phyloP scores from a whole-genome alignment of 768 basidiomycete species.

The Trametes elegans region DNA sequence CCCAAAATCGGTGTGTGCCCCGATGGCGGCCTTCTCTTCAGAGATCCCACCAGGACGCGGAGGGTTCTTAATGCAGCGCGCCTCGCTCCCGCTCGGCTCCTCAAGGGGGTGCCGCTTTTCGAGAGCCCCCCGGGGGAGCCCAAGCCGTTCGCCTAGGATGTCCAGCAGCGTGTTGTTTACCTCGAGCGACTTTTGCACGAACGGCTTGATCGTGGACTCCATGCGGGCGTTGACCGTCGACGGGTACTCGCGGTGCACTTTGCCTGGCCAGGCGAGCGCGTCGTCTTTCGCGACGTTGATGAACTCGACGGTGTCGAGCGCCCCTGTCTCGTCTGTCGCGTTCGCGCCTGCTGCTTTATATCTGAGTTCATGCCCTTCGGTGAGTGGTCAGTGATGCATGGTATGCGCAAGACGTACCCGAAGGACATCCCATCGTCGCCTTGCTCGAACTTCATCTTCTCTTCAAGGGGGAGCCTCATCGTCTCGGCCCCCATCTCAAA shows the following conservation, averaged over 20 bases:
- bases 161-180: constrained; percentile 32
- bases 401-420: constrained; percentile 33
- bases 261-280: constrained; percentile 32
- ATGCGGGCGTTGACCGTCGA: constrained; percentile 30
- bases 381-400: neutral
- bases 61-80: constrained; percentile 34
- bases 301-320: constrained; percentile 34
- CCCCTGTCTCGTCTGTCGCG: constrained; percentile 34
- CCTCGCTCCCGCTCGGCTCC: constrained; percentile 33
- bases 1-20: constrained; percentile 39
- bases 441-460: constrained; percentile 43
- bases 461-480: constrained; percentile 40
- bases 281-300: constrained; percentile 38
- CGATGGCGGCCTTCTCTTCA: constrained; percentile 31
- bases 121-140: constrained; percentile 32
- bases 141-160: constrained; percentile 33
- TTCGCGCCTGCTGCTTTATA: constrained; percentile 34
- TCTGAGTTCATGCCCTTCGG: constrained; percentile 4
- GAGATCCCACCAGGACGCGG: constrained; percentile 22
- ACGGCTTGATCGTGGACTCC: constrained; percentile 27
- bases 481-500: constrained; percentile 43
- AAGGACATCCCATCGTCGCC: constrained; percentile 41
- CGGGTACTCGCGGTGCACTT: constrained; percentile 35
- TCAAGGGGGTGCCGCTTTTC: constrained; percentile 26
- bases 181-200: constrained; percentile 30